Evolutionary conservation across 179 eudicot genomes (phyloP).

Genomic region (Spinacia oleracea): DNA sequence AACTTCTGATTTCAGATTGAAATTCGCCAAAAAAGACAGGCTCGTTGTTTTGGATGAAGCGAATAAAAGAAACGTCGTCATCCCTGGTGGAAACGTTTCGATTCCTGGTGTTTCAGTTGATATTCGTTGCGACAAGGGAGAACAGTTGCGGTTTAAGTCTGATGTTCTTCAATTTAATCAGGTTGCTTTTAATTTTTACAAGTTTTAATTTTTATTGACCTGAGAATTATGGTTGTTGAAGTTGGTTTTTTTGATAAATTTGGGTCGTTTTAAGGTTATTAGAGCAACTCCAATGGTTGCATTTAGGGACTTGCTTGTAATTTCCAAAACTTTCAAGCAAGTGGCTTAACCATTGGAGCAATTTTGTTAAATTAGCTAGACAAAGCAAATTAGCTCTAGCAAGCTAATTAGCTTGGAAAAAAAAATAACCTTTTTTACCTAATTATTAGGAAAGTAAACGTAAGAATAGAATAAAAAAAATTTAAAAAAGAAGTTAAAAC

Average conservation of each 20-base stretch:
- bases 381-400: too few relatives aligned
- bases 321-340: too few relatives aligned
- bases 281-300: too few relatives aligned
- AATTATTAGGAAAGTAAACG: too few relatives aligned
- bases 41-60: slow-evolving; percentile 60
- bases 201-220: background rate
- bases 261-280: too few relatives aligned
- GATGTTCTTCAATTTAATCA: slow-evolving; percentile 86
- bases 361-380: too few relatives aligned
- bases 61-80: slow-evolving; percentile 48
- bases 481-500: too few relatives aligned
- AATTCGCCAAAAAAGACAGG: slow-evolving; percentile 66
- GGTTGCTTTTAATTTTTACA: slow-evolving; percentile 33
- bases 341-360: too few relatives aligned
- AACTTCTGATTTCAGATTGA: slow-evolving; percentile 80
- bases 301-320: too few relatives aligned
- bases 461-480: too few relatives aligned
- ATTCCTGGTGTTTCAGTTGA: slow-evolving; percentile 59
- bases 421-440: too few relatives aligned
- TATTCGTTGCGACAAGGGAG: slow-evolving; percentile 90
- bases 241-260: background rate
- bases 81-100: slow-evolving; percentile 48
- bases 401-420: too few relatives aligned
- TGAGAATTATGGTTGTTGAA: background rate
- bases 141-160: slow-evolving; percentile 81